phyloP scores from a whole-genome alignment of 2,329 filamentous ascomycete species.

The Colletotrichum sp. region DNA sequence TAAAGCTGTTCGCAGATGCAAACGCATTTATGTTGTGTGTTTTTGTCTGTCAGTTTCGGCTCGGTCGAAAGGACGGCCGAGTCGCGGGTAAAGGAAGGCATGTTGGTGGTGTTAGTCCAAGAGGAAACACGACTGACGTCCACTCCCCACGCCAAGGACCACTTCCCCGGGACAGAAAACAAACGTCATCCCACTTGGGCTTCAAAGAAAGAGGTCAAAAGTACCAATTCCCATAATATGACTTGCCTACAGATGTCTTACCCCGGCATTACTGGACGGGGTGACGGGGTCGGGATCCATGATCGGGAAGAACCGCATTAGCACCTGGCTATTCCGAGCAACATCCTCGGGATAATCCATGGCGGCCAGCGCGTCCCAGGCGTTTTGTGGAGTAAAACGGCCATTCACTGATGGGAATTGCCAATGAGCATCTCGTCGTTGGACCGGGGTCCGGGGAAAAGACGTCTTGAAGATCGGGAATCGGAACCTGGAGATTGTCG shows the following conservation, averaged over 20 bases:
- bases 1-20: not conserved
- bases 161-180: not conserved
- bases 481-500: conserved; percentile 18
- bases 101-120: not conserved
- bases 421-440: conserved; percentile 11
- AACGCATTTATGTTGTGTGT: not conserved
- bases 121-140: not conserved
- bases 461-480: conserved; percentile 15
- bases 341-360: conserved; percentile 22
- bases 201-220: not conserved
- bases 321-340: conserved; percentile 16
- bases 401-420: not conserved
- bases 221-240: not conserved
- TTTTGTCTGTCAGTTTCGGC: not conserved
- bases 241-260: conserved; percentile 11
- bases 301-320: conserved; percentile 23
- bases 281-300: conserved; percentile 19
- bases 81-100: not conserved
- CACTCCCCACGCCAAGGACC: not conserved
- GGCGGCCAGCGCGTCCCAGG: conserved; percentile 1
- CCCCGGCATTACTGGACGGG: conserved; percentile 19
- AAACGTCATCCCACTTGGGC: conserved; percentile 1
- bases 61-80: not conserved
- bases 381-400: conserved; percentile 6
- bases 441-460: conserved; percentile 15